These are phyloP conservation scores for Trichosporon coremiiforme DNA, from an alignment of 1,284 basidiomycete species.

Conservation along the genomic window DNA sequence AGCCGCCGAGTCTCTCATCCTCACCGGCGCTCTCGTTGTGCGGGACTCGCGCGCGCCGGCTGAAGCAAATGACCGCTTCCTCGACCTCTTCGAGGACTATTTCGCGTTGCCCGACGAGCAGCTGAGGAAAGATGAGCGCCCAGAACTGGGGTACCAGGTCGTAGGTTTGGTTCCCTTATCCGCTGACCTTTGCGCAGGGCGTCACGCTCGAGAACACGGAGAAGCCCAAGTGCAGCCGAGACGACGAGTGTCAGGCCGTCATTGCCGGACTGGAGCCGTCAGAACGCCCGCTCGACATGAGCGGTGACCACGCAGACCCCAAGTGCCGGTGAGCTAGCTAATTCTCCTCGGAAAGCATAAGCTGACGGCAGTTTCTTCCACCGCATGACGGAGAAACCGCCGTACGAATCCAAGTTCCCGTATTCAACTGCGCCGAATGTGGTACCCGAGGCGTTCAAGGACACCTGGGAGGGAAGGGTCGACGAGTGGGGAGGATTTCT, in stretches of 20 bases:
- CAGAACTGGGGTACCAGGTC: conserved; percentile 65
- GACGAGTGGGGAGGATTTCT: conserved; percentile 80
- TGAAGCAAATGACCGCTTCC: conserved; percentile 73
- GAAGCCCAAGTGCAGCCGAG: conserved; percentile 76
- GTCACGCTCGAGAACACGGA: conserved; percentile 91
- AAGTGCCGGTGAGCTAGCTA: conserved; percentile 66
- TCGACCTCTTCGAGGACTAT: conserved; percentile 81
- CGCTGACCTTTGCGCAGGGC: conserved; percentile 60
- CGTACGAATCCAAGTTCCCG: conserved; percentile 75
- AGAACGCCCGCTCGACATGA: conserved; percentile 75
- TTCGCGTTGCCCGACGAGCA: conserved; percentile 69
- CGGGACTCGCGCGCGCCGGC: conserved; percentile 78
- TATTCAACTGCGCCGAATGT: conserved; percentile 76
- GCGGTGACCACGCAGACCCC: conserved; percentile 73
- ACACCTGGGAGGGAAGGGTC: conserved; percentile 67
- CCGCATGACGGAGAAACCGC: conserved; percentile 75
- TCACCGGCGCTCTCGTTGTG: conserved; percentile 73
- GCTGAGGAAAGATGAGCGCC: conserved; percentile 73
- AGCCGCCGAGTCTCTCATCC: conserved; percentile 77
- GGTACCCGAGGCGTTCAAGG: conserved; percentile 65
- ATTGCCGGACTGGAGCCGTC: conserved; percentile 64
- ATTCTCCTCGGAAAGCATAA: background rate
- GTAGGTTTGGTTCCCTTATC: conserved; percentile 32
- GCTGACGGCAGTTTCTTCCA: conserved; percentile 69
- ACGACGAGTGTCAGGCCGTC: conserved; percentile 50